Evolutionary conservation across 2,329 filamentous ascomycete genomes (phyloP), one percentile per base, ranked within the genome.

Genomic region (Stagonosporopsis tanaceti): DNA sequence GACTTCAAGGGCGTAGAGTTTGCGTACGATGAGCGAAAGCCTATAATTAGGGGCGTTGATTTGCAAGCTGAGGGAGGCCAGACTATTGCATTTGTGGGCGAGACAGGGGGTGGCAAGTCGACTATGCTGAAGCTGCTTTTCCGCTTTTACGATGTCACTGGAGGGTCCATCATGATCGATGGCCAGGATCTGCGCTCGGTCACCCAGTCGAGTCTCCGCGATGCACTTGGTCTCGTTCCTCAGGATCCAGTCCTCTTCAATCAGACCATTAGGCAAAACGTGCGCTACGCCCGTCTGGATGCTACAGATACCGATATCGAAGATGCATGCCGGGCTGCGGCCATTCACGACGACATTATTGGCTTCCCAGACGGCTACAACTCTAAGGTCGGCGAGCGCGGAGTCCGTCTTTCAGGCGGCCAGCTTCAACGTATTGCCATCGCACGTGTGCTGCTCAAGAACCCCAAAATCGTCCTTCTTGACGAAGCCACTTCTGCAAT

Each of bases 401-500:
- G 76, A 15, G 76, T 78, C 25, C 69, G 76, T 39, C 76, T 90
- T 2, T 89, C 87, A 4, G 87, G 87, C 1, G 87, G 87, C 24
- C 87, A 90, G 69, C 75, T 89, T 6, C 87, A 90, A 66, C 84
- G 87, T 44, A 82, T 89, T 27, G 87, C 87, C 5, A 89, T 89
- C 69, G 87, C 87, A 7, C 86, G 93, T 1, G 89, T 92, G 8
- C 81, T 94, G 46, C 85, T 96, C 73, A 93, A 94, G 77, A 85
- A 85, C 59, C 89, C 91, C 0, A 91, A 95, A 66, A 84, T 97
- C 40, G 84, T 96, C 3, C 88, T 97, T 17, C 83, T 96, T 0
- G 93, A 97, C 69, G 93, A 97, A 78, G 89, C 93, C 0, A 96
- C 94, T 53, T 92, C 90, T 42, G 91, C 92, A 48, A 93, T 97